Evolutionary conservation across 305 asterid genomes (phyloP).

Genomic region (Plantago lanceolata): DNA sequence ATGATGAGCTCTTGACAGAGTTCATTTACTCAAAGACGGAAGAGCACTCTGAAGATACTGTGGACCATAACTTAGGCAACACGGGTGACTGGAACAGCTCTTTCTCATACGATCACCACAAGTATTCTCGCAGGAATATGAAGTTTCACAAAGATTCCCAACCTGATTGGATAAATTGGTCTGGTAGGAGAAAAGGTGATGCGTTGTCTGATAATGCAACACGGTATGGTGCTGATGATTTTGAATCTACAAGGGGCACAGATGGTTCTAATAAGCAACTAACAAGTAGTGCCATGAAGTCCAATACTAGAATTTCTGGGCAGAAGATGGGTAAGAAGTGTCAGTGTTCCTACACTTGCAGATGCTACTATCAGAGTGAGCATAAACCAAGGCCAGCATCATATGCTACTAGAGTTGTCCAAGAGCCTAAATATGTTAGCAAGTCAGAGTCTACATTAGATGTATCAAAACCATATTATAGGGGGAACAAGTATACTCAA

Average conservation of each 20-base stretch:
- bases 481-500: constrained; percentile 47
- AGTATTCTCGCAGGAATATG: constrained; percentile 57
- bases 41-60: constrained; percentile 42
- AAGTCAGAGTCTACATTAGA: constrained; percentile 51
- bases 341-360: constrained; percentile 54
- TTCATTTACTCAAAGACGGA: constrained; percentile 41
- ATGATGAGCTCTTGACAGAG: constrained; percentile 47
- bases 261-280: constrained; percentile 48
- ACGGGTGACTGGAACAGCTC: constrained; percentile 42
- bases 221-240: constrained; percentile 48
- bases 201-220: constrained; percentile 46
- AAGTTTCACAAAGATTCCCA: constrained; percentile 53
- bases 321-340: constrained; percentile 48
- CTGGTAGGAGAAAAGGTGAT: constrained; percentile 48
- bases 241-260: constrained; percentile 44
- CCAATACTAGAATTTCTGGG: constrained; percentile 50
- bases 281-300: constrained; percentile 41
- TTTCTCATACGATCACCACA: constrained; percentile 38
- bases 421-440: constrained; percentile 44
- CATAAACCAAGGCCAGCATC: constrained; percentile 56
- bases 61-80: constrained; percentile 38
- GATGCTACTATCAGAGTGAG: constrained; percentile 59
- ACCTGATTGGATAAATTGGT: constrained; percentile 51
- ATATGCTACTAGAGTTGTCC: constrained; percentile 35
- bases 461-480: constrained; percentile 55